Base-by-base conservation (phyloP, 2,329 filamentous ascomycete genomes). In the Fusarium sp. region DNA sequence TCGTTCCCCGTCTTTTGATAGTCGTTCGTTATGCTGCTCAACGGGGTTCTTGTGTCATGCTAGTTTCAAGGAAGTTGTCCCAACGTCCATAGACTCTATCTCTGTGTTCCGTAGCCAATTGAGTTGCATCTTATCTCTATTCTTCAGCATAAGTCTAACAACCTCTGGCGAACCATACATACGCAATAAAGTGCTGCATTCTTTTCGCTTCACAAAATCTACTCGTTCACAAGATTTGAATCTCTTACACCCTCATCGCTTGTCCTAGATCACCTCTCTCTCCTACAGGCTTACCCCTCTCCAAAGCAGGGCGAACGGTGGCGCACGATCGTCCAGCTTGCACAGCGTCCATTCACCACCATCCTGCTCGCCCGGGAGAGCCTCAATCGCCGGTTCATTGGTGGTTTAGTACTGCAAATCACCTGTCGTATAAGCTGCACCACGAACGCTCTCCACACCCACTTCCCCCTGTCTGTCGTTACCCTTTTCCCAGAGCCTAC, bases 271-370 rank as follows among this genome's bases (percentile, higher is more conserved):
- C 54, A 62, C 50, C 55, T 43, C 37, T 69, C 60, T 50, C 50
- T 44, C 49, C 48, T 51, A 66, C 60, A 46, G 44, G 44, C 65
- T 54, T 62, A 61, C 46, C 52, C 65, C 61, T 62, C 62, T 48
- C 49, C n/a, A 71, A 73, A 72, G 67, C 71, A 56, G 67, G 73
- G 73, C 73, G 73, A 54, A 68, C 73, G 65, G 65, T 70, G 71
- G 73, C 73, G 65, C 58, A 69, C 58, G 49, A 62, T 70, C 52
- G 45, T 57, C 72, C 65, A 74, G 71, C 67, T 74, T 48, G 68
- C 61, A 70, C 72, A 48, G 70, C 70, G 55, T 58, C 67, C 25
- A 53, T 43, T 23, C 13, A 45, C 46, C 30, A 16, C 50, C 45
- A 44, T 54, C 58, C 55, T 53, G 48, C 58, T 62, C 45, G 46